phyloP scores from a whole-genome alignment of 768 basidiomycete species.

The Pleurotus ostreatus region DNA sequence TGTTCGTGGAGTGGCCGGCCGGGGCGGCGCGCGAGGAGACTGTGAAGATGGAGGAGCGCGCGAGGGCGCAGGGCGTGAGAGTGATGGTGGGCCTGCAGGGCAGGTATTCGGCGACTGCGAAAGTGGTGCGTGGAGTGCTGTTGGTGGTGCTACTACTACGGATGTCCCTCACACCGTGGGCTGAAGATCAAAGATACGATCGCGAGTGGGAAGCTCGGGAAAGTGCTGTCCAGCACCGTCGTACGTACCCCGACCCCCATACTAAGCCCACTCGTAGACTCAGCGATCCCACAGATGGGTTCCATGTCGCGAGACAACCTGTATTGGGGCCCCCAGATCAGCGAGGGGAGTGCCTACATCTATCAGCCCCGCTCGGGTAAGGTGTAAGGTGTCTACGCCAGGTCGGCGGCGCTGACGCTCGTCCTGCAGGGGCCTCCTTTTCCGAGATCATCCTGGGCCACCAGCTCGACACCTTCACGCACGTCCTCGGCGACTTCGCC shows the following conservation, averaged over 20 bases:
- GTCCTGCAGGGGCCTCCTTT: slow-evolving; percentile 20
- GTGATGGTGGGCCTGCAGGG: slow-evolving; percentile 32
- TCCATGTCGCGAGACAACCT: slow-evolving; percentile 7
- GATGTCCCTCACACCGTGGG: too few species aligned
- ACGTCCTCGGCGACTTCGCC: slow-evolving; percentile 26
- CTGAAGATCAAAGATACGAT: slow-evolving; percentile 27
- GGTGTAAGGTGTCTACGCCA: too few species aligned
- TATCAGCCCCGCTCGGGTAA: not conserved
- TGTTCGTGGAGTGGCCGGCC: slow-evolving; percentile 39
- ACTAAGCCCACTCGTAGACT: too few species aligned
- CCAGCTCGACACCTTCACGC: slow-evolving; percentile 22
- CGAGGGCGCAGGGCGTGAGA: slow-evolving; percentile 23
- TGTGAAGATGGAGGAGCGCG: slow-evolving; percentile 27
- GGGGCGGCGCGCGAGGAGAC: slow-evolving; percentile 27
- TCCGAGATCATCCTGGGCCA: slow-evolving; percentile 25
- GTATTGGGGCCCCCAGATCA: slow-evolving; percentile 14
- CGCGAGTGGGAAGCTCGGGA: slow-evolving; percentile 24
- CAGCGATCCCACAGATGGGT: not conserved
- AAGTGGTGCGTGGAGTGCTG: slow-evolving; percentile 30
- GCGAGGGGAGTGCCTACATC: slow-evolving; percentile 10
- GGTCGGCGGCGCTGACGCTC: too few species aligned
- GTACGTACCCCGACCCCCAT: slow-evolving; percentile 8
- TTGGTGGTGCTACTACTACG: not conserved
- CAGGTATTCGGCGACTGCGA: slow-evolving; percentile 20
- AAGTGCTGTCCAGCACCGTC: slow-evolving; percentile 22